These are phyloP conservation scores for Hypoxylon lienhwacheense DNA, from an alignment of 495 filamentous ascomycete species.

Conservation along the genomic window DNA sequence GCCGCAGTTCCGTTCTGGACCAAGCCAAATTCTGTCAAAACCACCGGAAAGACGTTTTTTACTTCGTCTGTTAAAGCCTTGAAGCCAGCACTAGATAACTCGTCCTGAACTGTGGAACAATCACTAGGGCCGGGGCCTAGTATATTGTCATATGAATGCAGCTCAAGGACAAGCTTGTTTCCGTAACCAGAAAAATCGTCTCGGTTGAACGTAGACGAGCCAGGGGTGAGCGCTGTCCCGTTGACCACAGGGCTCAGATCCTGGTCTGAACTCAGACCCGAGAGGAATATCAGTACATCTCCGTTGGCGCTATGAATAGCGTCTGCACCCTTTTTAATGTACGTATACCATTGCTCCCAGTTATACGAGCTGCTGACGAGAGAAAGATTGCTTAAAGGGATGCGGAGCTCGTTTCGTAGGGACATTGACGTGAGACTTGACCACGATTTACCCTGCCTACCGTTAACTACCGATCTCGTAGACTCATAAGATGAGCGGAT, in stretches of 20 bases:
- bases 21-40: conserved; percentile 57
- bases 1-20: conserved; percentile 42
- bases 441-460: conserved; percentile 47
- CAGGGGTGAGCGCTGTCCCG: conserved; percentile 44
- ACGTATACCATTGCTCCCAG: conserved; percentile 56
- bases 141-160: conserved; percentile 61
- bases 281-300: conserved; percentile 59
- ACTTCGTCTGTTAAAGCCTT: conserved; percentile 54
- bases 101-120: conserved; percentile 47
- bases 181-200: conserved; percentile 45
- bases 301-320: conserved; percentile 53
- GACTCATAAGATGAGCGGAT: background rate
- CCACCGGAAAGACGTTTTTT: conserved; percentile 48
- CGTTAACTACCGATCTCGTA: conserved; percentile 8
- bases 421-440: conserved; percentile 53
- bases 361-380: conserved; percentile 47
- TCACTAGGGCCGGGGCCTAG: conserved; percentile 45
- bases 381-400: conserved; percentile 32
- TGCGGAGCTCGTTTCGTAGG: conserved; percentile 58
- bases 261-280: conserved; percentile 57
- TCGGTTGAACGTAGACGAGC: conserved; percentile 47
- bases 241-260: conserved; percentile 51
- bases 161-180: conserved; percentile 61
- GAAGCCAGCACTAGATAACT: conserved; percentile 58
- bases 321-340: conserved; percentile 47